Evolutionary conservation across 352 stramenopile species (phyloP), one percentile per base, ranked within the genome.

Genomic region (Halophytophthora batemanensis): DNA sequence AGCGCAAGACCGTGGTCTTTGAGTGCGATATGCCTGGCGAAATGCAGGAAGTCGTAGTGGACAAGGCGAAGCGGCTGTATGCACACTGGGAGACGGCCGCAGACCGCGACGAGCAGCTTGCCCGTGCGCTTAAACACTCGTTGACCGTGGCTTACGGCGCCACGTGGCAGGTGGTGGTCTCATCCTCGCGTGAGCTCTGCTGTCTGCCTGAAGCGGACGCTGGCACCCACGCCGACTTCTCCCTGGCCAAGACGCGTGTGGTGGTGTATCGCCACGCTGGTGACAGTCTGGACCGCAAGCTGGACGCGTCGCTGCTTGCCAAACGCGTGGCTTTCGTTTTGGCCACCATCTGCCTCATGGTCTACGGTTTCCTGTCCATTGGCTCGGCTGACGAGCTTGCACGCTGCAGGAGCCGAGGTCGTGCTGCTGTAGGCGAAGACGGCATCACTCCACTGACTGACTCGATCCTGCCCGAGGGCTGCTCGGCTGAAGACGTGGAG

Each of bases 121-220:
- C 77, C n/a, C 55, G 76, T 54, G 64, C 66, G 22, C 55, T 92
- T 10, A 92, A 92, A 68, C 74, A 87, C 34, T 74, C 77, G 50
- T 44, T 92, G 37, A 87, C 70, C n/a, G 71, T 69, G 42, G 28
- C 19, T 8, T 86, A 87, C 54, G 78, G 82, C 33, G 70, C 76
- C 44, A 92, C 76, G 45, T 92, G 82, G 82, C 82, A 92, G 56
- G 62, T 74, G 34, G 49, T 86, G 22, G 77, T 81, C 15, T 74
- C 78, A 18, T 74, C 53, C 0, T 73, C 63, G 14, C 64, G 68
- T 12, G 78, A 90, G 12, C 50, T 92, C 15, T 82, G 73, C 55
- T 85, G 70, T 39, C 43, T 86, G 42, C 69, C 75, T 28, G 79
- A 86, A 38, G 63, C 56, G 14, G 66, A 86, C 1, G 52, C 71